Conservation (phyloP, 208 protist species). For the Leishmania braziliensis region DNA sequence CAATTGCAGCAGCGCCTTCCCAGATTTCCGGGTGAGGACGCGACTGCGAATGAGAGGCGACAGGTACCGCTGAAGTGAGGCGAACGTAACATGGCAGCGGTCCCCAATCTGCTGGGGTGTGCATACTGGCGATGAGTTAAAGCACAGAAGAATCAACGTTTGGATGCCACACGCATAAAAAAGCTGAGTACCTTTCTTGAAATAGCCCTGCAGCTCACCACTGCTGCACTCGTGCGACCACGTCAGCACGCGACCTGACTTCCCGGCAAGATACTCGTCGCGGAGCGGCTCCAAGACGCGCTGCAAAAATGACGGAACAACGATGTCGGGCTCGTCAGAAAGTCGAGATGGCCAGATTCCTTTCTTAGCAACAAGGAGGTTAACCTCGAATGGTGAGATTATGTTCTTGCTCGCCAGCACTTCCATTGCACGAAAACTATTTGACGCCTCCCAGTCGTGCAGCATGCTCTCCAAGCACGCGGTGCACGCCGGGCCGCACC, state of each 20-base stretch:
- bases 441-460: conserved; percentile 68
- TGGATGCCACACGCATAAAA: conserved; percentile 72
- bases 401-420: conserved; percentile 37
- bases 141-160: conserved; percentile 71
- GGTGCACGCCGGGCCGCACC: conserved; percentile 72
- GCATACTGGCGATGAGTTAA: conserved; percentile 57
- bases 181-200: conserved; percentile 49
- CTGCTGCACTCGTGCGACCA: conserved; percentile 86
- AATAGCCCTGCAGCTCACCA: conserved; percentile 58
- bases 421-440: conserved; percentile 49
- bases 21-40: conserved; percentile 22
- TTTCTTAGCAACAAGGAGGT: conserved; percentile 71
- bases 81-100: conserved; percentile 19
- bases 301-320: conserved; percentile 45
- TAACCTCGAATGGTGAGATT: conserved; percentile 47
- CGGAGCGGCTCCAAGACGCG: conserved; percentile 50
- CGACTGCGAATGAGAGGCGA: conserved; percentile 29
- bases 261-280: conserved; percentile 65
- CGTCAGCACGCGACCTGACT: conserved; percentile 56
- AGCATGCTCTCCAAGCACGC: conserved; percentile 88
- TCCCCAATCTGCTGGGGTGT: conserved; percentile 32
- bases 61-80: conserved; percentile 30
- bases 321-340: conserved; percentile 32
- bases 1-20: conserved; percentile 37
- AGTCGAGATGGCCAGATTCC: conserved; percentile 79